These are phyloP conservation scores for Holtermannia corniformis DNA, from an alignment of 768 basidiomycete genomes.

Conservation along the genomic window DNA sequence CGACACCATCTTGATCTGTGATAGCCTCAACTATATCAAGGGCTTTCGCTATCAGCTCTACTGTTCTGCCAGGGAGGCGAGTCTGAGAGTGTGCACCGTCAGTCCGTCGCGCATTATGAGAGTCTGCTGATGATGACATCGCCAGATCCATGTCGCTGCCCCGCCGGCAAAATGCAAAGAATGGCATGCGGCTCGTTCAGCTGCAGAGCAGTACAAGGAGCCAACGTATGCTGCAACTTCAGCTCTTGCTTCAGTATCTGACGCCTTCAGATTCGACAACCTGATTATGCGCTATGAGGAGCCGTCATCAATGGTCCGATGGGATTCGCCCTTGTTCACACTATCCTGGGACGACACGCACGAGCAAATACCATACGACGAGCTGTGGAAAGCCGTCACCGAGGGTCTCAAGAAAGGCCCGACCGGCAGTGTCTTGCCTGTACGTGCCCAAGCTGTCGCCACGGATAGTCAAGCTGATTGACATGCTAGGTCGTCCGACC, in stretches of 20 bases:
- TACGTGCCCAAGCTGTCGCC: conserved; percentile 41
- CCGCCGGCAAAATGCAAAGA: conserved; percentile 62
- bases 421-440: conserved; percentile 69
- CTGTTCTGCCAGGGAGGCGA: conserved; percentile 82
- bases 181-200: conserved; percentile 57
- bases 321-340: conserved; percentile 93
- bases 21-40: conserved; percentile 94
- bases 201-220: conserved; percentile 50
- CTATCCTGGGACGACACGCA: conserved; percentile 68
- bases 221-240: conserved; percentile 56
- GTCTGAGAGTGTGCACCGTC: conserved; percentile 78
- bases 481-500: conserved; percentile 59
- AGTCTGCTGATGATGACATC: conserved; percentile 3
- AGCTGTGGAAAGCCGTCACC: conserved; percentile 73
- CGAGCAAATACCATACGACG: conserved; percentile 51
- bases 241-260: neutral
- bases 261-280: conserved; percentile 59
- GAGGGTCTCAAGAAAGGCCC: conserved; percentile 75
- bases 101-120: conserved; percentile 27
- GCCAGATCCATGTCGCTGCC: conserved; percentile 43
- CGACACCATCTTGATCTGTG: conserved; percentile 76
- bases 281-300: conserved; percentile 85
- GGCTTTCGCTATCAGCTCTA: conserved; percentile 98
- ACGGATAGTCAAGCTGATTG: neutral
- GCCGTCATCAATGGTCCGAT: conserved; percentile 95